Evolutionary conservation across 495 filamentous ascomycete genomes (phyloP), one percentile per base, ranked within the genome.

Genomic region (Xylaria nigripes): DNA sequence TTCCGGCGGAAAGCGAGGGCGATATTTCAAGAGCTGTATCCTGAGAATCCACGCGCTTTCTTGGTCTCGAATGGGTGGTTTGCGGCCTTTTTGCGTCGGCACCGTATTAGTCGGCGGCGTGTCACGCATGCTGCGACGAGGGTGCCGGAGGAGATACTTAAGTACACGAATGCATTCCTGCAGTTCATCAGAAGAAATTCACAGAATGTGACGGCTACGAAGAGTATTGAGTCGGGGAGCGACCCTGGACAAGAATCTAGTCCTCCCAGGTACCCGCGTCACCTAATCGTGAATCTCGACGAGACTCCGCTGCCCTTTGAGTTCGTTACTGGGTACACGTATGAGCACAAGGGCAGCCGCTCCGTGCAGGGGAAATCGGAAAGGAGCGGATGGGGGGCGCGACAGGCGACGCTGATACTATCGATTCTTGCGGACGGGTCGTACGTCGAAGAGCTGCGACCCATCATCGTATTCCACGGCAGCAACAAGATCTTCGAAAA

Each of bases 181-280:
- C 36, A 40, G 36, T 40, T 18, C 9, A 18, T 40, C 9, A 2
- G 36, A 4, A 16, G 36, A 3, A 16, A 40, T 4, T 40, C 36
- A 5, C 36, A 12, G 15, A 6, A 1, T 16, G n/a, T 18, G 10
- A 18, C 2, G 4, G 3, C 36, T 5, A 18, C 3, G 36, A 5
- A 40, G 15, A n/a, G 5, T 40, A 18, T n/a, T 12, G 36, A 16
- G 36, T 40, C n/a, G 12, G 18, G 3, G 15, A 40, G n/a, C n/a
- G 36, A 40, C 36, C 16, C 36, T 19, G 2, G 5, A 3, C 36
- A 18, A 5, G 36, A 18, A n/a, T 1, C 18, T 40, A 18, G 32
- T 10, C 12, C 15, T n/a, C 15, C 15, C 36, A 16, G 36, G 5
- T 40, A 18, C 36, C 36, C 15, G 76, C 94, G 12, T 91, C 15